These are phyloP conservation scores for Prototheca cutis DNA, from an alignment of 163 green algal genomes.

Conservation along the genomic window DNA sequence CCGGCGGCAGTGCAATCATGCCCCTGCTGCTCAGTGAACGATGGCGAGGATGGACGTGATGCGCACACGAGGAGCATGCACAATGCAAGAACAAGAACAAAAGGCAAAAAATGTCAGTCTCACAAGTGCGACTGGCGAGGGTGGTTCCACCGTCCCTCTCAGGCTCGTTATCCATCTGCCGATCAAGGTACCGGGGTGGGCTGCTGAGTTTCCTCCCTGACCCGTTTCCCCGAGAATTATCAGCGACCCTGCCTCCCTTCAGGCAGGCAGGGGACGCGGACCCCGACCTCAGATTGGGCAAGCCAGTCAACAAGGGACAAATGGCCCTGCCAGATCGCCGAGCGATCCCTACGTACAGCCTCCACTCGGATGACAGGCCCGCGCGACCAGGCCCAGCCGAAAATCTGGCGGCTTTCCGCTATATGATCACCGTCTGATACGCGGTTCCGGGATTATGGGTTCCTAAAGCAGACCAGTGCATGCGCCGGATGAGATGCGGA, in stretches of 20 bases:
- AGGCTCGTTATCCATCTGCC: slow-evolving; percentile 8
- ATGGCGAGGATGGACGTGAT: too few species aligned
- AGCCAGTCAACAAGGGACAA: slow-evolving; percentile 5
- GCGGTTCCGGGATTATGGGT: slow-evolving; percentile 1
- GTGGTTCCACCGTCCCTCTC: slow-evolving; percentile 13
- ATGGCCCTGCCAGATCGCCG: not conserved
- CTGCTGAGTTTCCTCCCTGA: slow-evolving; percentile 25
- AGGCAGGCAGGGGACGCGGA: not conserved
- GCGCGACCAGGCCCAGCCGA: slow-evolving; percentile 6
- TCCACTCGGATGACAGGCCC: slow-evolving; percentile 9
- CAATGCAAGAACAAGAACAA: not conserved
- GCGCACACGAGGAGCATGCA: too few species aligned
- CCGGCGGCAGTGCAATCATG: too few species aligned
- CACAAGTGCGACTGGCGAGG: not conserved
- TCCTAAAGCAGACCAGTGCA: too few species aligned
- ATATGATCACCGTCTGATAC: not conserved
- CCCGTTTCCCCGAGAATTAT: slow-evolving; percentile 6
- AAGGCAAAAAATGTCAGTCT: not conserved
- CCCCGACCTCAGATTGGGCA: slow-evolving; percentile 11
- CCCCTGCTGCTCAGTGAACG: too few species aligned
- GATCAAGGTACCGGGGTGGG: slow-evolving; percentile 9
- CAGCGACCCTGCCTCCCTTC: slow-evolving; percentile 1
- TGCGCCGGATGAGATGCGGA: too few species aligned
- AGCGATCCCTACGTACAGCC: slow-evolving; percentile 10
- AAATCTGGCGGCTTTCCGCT: not conserved